phyloP scores from a whole-genome alignment of 2,329 filamentous ascomycete species.

The Ophiostoma ips region DNA sequence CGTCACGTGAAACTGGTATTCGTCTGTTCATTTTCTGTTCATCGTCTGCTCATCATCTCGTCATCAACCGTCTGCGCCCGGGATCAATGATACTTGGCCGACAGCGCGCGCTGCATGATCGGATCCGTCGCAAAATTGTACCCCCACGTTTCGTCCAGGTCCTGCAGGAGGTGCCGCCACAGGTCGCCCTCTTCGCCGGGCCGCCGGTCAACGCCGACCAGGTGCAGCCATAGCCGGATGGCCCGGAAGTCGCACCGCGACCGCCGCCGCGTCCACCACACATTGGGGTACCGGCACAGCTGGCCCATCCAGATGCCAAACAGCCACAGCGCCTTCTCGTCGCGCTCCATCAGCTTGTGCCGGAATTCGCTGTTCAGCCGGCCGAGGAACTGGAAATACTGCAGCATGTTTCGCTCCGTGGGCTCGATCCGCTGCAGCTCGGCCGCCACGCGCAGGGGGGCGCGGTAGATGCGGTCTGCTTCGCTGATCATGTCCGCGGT shows the following conservation, averaged over 20 bases:
- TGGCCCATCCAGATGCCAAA: slow-evolving; percentile 18
- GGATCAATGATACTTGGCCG: neutral
- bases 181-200: slow-evolving; percentile 12
- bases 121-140: slow-evolving; percentile 12
- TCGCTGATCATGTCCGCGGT: slow-evolving; percentile 2
- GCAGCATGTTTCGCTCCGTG: slow-evolving; percentile 10
- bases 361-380: slow-evolving; percentile 13
- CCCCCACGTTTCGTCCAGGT: slow-evolving; percentile 14
- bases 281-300: slow-evolving; percentile 13
- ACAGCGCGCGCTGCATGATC: neutral
- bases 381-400: slow-evolving; percentile 15
- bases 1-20: too few species aligned
- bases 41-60: neutral
- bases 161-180: slow-evolving; percentile 12
- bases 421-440: slow-evolving; percentile 11
- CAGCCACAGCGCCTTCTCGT: slow-evolving; percentile 15
- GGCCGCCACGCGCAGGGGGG: slow-evolving; percentile 12
- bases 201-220: slow-evolving; percentile 8
- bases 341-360: slow-evolving; percentile 11
- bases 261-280: slow-evolving; percentile 15
- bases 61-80: too few species aligned
- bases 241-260: slow-evolving; percentile 15
- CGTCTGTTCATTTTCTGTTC: neutral
- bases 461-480: slow-evolving; percentile 12
- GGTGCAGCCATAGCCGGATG: slow-evolving; percentile 15